Evolutionary conservation across 2,329 filamentous ascomycete genomes (phyloP).

Genomic region (Rhexocercosporidium sp.): DNA sequence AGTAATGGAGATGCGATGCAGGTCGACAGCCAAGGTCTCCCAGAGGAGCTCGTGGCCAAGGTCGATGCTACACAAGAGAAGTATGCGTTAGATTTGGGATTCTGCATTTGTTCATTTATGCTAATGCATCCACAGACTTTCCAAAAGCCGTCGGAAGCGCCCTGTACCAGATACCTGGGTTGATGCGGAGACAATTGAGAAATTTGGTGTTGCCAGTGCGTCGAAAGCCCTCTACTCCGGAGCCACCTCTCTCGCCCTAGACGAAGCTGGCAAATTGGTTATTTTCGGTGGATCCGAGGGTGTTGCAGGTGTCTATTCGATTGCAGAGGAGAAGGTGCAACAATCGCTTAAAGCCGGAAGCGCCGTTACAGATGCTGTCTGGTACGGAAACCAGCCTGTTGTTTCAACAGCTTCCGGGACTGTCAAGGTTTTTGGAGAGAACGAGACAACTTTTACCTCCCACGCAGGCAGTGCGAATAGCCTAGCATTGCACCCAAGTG

Average conservation of each 20-base stretch:
- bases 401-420: slow-evolving; percentile 51
- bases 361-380: slow-evolving; percentile 61
- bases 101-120: slow-evolving; percentile 2
- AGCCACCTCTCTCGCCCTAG: slow-evolving; percentile 60
- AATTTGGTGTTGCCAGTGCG: slow-evolving; percentile 58
- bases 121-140: slow-evolving; percentile 62
- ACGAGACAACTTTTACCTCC: slow-evolving; percentile 71
- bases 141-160: slow-evolving; percentile 88
- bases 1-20: slow-evolving; percentile 86
- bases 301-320: slow-evolving; percentile 75
- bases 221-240: slow-evolving; percentile 66
- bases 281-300: slow-evolving; percentile 69
- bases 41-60: slow-evolving; percentile 71
- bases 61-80: slow-evolving; percentile 82
- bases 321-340: slow-evolving; percentile 75
- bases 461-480: slow-evolving; percentile 84
- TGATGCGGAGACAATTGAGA: slow-evolving; percentile 71
- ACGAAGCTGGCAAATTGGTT: slow-evolving; percentile 62
- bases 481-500: slow-evolving; percentile 81
- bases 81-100: slow-evolving; percentile 56
- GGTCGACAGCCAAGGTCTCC: slow-evolving; percentile 79
- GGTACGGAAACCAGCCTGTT: slow-evolving; percentile 45
- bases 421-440: slow-evolving; percentile 77
- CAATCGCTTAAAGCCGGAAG: slow-evolving; percentile 46
- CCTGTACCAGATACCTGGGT: slow-evolving; percentile 86